Evolutionary conservation across 2,329 filamentous ascomycete genomes (phyloP).

Genomic region (Fusarium goolgardi): DNA sequence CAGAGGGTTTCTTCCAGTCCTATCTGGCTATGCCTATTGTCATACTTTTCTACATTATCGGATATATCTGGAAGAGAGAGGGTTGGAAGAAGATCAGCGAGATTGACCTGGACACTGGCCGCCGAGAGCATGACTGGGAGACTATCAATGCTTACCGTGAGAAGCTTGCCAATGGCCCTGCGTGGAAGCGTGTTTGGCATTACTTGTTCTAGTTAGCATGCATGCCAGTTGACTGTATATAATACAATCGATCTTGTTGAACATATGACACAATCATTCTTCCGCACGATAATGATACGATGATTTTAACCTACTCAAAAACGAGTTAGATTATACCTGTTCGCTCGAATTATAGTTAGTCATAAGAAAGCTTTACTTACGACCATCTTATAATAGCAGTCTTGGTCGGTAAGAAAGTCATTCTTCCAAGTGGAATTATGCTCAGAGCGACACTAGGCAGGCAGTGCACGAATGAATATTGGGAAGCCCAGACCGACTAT

Average conservation of each 20-base stretch:
- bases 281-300: not conserved
- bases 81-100: conserved; percentile 67
- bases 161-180: conserved; percentile 58
- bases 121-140: conserved; percentile 72
- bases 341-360: too few species aligned
- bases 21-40: conserved; percentile 67
- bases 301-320: too few species aligned
- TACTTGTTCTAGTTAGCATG: conserved; percentile 46
- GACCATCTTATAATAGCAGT: too few species aligned
- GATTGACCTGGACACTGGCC: conserved; percentile 75
- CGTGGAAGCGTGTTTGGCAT: conserved; percentile 56
- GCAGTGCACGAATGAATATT: too few species aligned
- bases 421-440: too few species aligned
- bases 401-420: too few species aligned
- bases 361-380: too few species aligned
- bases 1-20: conserved; percentile 63
- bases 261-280: too few species aligned
- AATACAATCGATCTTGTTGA: rapidly evolving
- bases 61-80: conserved; percentile 73
- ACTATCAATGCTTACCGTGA: conserved; percentile 62
- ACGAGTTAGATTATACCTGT: too few species aligned
- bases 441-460: too few species aligned
- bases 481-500: too few species aligned
- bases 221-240: not conserved
- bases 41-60: conserved; percentile 63